Conservation (phyloP, 805 yeast species). For the Vanderwaltozyma yarrowii region DNA sequence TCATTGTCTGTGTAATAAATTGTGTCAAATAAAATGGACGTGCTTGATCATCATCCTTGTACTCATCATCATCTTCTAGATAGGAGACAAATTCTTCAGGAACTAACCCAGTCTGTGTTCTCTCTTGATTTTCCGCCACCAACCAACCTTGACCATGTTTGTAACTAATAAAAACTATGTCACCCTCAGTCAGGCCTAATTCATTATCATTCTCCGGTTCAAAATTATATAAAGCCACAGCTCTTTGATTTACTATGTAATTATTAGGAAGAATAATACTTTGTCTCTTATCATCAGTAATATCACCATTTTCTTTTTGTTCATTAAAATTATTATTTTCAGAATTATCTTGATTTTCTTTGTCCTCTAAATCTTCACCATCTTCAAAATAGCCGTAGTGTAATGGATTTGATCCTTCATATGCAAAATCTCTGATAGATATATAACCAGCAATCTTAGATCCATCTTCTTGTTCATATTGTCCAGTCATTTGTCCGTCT, state of each 20-base stretch:
- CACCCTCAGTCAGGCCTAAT: constrained; percentile 67
- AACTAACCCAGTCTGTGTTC: constrained; percentile 63
- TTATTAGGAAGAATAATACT: constrained; percentile 27
- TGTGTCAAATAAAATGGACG: constrained; percentile 40
- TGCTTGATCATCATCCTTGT: constrained; percentile 23
- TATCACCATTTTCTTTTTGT: constrained; percentile 10
- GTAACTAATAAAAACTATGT: constrained; percentile 72
- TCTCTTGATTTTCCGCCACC: constrained; percentile 56
- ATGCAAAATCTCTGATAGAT: constrained; percentile 74
- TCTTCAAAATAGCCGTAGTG: constrained; percentile 48
- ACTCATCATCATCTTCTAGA: constrained; percentile 14
- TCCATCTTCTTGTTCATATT: constrained; percentile 1
- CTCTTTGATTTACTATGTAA: constrained; percentile 41
- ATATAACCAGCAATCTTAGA: constrained; percentile 25
- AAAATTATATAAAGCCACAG: constrained; percentile 83
- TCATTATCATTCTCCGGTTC: constrained; percentile 93
- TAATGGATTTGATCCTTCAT: constrained; percentile 55
- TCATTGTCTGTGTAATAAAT: constrained; percentile 23
- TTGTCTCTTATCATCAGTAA: constrained; percentile 19
- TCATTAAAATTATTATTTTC: constrained; percentile 1
- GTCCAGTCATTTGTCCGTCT: background rate
- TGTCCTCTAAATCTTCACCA: constrained; percentile 15
- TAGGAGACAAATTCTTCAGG: constrained; percentile 88
- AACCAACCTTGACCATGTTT: constrained; percentile 99
- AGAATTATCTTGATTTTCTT: constrained; percentile 16